phyloP scores from a whole-genome alignment of 2,329 filamentous ascomycete genomes.

The Alternaria sp. region DNA sequence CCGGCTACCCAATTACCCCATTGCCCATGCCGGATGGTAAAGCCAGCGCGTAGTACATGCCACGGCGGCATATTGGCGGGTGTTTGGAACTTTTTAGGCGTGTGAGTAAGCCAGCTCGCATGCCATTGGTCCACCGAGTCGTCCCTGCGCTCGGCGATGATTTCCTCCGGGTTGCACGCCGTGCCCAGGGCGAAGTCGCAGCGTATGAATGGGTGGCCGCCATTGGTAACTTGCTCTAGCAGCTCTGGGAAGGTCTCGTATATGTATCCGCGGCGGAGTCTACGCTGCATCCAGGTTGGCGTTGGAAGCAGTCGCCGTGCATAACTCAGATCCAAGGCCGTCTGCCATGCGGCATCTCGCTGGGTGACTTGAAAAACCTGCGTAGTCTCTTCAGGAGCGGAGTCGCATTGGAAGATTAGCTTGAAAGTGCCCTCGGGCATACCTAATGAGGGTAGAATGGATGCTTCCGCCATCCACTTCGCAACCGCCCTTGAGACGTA shows the following conservation, averaged over 20 bases:
- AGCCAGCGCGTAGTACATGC: neutral
- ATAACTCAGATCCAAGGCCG: neutral
- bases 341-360: neutral
- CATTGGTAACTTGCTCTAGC: neutral
- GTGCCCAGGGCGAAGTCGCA: neutral
- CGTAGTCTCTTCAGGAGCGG: neutral
- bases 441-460: neutral
- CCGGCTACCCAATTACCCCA: no score
- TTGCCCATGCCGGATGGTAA: no score
- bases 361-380: fast-evolving
- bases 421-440: neutral
- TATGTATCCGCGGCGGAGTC: neutral
- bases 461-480: neutral
- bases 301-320: neutral
- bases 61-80: neutral
- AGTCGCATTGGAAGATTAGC: neutral
- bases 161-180: neutral
- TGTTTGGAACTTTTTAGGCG: neutral
- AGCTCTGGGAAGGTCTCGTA: neutral
- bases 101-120: neutral
- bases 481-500: neutral
- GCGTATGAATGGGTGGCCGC: neutral
- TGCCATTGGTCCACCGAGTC: neutral
- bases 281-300: neutral
- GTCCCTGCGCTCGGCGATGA: neutral